These are phyloP conservation scores for Aspergillus pseudonomiae DNA, from an alignment of 2,329 filamentous ascomycete genomes.

Conservation along the genomic window DNA sequence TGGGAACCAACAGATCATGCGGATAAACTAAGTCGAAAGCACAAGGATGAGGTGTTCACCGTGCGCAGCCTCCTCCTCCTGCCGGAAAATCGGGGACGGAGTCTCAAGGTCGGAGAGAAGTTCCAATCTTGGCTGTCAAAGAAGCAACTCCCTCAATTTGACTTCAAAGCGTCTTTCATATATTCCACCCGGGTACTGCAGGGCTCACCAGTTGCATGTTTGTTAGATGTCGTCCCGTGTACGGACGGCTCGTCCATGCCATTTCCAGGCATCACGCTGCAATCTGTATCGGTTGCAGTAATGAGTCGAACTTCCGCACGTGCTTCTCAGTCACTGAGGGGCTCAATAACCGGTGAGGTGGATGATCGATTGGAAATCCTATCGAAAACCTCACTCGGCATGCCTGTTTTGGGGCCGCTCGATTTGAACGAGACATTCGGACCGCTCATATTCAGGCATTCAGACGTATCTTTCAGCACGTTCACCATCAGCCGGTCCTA, in stretches of 20 bases:
- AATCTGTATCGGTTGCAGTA: conserved; percentile 10
- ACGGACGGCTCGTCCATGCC: conserved; percentile 9
- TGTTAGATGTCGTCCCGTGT: conserved; percentile 8
- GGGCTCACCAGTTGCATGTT: conserved; percentile 10
- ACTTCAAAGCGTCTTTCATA: conserved; percentile 13
- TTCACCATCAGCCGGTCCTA: conserved; percentile 17
- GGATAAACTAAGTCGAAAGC: neutral
- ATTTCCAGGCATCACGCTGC: conserved; percentile 7
- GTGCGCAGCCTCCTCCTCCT: conserved; percentile 15
- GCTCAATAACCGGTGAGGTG: conserved; percentile 13
- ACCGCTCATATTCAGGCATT: conserved; percentile 8
- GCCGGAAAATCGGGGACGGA: conserved; percentile 17
- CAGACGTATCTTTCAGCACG: conserved; percentile 16
- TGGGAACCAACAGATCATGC: neutral
- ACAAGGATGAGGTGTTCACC: conserved; percentile 12
- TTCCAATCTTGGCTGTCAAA: conserved; percentile 18
- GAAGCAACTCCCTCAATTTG: conserved; percentile 18
- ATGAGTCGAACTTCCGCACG: conserved; percentile 15
- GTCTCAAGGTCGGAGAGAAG: conserved; percentile 12
- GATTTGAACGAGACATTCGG: conserved; percentile 15
- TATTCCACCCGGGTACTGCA: conserved; percentile 15
- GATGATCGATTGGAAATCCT: conserved; percentile 14
- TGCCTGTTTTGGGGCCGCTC: conserved; percentile 6
- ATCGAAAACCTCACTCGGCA: conserved; percentile 7
- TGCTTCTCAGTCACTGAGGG: conserved; percentile 16